Conservation (phyloP, 768 basidiomycete species). For the Wakefieldia striispora region DNA sequence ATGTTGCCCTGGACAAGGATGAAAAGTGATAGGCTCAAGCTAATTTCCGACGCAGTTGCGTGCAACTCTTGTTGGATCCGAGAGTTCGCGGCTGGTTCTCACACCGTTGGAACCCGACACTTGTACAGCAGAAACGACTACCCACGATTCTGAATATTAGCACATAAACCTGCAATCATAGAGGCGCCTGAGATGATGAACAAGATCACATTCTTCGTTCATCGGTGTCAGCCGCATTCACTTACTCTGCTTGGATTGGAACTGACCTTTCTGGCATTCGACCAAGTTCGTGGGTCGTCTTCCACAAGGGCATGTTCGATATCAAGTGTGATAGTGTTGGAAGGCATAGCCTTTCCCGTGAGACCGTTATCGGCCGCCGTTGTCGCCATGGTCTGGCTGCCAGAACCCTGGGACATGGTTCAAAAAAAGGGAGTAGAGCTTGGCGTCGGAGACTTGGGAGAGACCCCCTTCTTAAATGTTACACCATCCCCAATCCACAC, state of each 20-base stretch:
- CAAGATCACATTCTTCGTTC: constrained; percentile 18
- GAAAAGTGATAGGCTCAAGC: constrained; percentile 66
- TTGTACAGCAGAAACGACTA: not conserved
- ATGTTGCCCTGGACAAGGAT: constrained; percentile 67
- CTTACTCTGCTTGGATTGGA: not conserved
- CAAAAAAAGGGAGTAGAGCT: not conserved
- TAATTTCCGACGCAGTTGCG: constrained; percentile 61
- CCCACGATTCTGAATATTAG: constrained; percentile 32
- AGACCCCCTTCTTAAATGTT: constrained; percentile 5
- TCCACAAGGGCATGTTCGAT: constrained; percentile 44
- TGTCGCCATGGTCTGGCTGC: not conserved
- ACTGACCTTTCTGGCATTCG: constrained; percentile 51
- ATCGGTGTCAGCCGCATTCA: not conserved
- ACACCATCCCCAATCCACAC: not conserved
- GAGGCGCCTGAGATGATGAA: constrained; percentile 28
- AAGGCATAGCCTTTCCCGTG: not conserved
- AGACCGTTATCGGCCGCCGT: not conserved
- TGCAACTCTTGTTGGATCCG: constrained; percentile 61
- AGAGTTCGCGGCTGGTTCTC: constrained; percentile 56
- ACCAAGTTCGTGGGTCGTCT: constrained; percentile 66
- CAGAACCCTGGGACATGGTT: constrained; percentile 6
- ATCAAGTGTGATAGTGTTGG: constrained; percentile 20
- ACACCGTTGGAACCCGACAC: not conserved
- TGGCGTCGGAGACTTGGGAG: not conserved
- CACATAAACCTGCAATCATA: constrained; percentile 28